phyloP scores from a whole-genome alignment of 192 early-diverging fungal species.

The Irineochytrium annulatum region DNA sequence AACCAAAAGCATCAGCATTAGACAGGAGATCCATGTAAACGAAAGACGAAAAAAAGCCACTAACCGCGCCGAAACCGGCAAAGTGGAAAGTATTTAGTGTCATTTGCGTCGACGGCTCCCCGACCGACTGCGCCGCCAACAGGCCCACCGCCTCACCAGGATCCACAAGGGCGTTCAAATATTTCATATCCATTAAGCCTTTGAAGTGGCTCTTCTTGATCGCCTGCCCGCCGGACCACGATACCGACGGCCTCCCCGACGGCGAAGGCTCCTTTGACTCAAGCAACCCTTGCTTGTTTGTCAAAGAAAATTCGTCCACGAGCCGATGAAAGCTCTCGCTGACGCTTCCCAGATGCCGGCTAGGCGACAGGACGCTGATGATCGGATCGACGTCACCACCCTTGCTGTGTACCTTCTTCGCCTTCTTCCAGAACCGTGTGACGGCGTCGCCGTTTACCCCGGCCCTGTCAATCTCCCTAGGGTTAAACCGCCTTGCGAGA shows the following conservation, averaged over 20 bases:
- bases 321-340: slow-evolving; percentile 84
- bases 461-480: slow-evolving; percentile 52
- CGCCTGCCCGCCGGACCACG: slow-evolving; percentile 51
- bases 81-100: slow-evolving; percentile 99
- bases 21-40: not conserved
- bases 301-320: too few relatives aligned
- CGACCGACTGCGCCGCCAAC: slow-evolving; percentile 94
- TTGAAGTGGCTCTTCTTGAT: slow-evolving; percentile 77
- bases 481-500: slow-evolving; percentile 76
- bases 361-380: slow-evolving; percentile 75
- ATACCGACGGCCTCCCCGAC: slow-evolving; percentile 26
- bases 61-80: slow-evolving; percentile 73
- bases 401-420: slow-evolving; percentile 8
- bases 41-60: too few relatives aligned
- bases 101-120: slow-evolving; percentile 99
- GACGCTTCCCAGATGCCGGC: slow-evolving; percentile 79
- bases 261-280: too few relatives aligned
- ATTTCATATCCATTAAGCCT: slow-evolving; percentile 91
- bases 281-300: slow-evolving; percentile 67
- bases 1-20: slow-evolving; percentile 1
- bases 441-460: slow-evolving; percentile 72
- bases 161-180: slow-evolving; percentile 88
- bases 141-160: slow-evolving; percentile 98
- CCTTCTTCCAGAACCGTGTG: slow-evolving; percentile 67
- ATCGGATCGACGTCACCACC: slow-evolving; percentile 49